Conservation (phyloP, 192 early-diverging fungal genomes). For the Podila epigama region DNA sequence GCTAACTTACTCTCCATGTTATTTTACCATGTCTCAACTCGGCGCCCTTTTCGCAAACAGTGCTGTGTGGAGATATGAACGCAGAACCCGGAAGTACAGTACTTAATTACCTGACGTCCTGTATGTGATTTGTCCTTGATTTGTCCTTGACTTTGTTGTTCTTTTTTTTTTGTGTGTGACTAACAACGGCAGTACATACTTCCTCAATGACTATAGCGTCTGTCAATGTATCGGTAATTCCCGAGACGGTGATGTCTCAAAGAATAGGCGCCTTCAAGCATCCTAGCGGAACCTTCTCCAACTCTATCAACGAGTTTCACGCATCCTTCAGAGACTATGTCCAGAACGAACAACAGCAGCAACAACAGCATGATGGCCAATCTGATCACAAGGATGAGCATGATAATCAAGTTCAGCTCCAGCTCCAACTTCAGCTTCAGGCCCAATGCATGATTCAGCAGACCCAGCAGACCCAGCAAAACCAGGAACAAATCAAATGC, state of each 20-base stretch:
- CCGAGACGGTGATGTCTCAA: conserved; percentile 22
- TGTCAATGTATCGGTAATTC: background rate
- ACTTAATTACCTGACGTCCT: background rate
- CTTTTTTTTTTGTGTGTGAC: background rate
- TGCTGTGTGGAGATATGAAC: conserved; percentile 42
- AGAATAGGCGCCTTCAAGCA: background rate
- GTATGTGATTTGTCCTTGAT: background rate
- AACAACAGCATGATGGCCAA: background rate
- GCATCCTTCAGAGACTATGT: background rate
- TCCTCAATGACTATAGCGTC: background rate
- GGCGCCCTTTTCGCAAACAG: conserved; percentile 8
- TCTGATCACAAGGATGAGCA: too few species aligned
- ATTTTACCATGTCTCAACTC: background rate
- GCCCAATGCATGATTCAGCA: too few species aligned
- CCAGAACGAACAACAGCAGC: background rate
- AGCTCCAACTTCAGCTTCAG: too few species aligned
- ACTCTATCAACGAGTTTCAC: conserved; percentile 11
- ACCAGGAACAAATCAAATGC: too few species aligned
- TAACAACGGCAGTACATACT: background rate
- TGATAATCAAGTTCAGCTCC: too few species aligned
- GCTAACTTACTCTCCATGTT: background rate
- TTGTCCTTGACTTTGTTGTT: background rate
- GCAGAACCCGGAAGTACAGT: conserved; percentile 18
- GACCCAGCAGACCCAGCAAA: too few species aligned
- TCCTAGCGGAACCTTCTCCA: background rate